Evolutionary conservation across 192 early-diverging fungal species (phyloP), one percentile per base, ranked within the genome.

Genomic region (Coemansia sp.): DNA sequence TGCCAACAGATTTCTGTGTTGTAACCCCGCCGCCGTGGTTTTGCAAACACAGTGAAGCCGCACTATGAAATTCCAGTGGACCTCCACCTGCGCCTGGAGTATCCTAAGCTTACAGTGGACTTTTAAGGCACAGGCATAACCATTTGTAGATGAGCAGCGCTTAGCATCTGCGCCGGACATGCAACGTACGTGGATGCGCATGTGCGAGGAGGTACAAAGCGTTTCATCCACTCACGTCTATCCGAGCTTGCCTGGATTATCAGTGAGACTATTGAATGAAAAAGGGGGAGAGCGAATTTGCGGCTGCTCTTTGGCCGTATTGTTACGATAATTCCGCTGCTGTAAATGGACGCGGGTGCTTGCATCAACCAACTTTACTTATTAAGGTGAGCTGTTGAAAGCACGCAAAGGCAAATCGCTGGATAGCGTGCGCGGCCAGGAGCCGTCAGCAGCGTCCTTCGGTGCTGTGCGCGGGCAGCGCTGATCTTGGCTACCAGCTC

Each of bases 311-410:
- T 50, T 14, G 29, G n/a, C 14, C 48, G 28, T 50, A 50, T 50
- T 50, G 48, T 50, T 50, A 17, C 21, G 43, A 50, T 50, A 50
- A 32, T 50, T 50, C 48, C 48, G 26, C 29, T 5, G 17, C 30
- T 50, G 48, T 29, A 50, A 50, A 50, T 34, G 20, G 14, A 26
- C 2, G 20, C 15, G 32, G 14, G 8, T n/a, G 15, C 20, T 10
- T 50, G 48, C 48, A 50, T 50, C 5, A 11, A 5, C 8, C 30
- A 32, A 17, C 19, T 50, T 17, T 1, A 50, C 31, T 10, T 32
- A 17, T 0, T n/a, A n/a, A n/a, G n/a, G n/a, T n/a, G n/a, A n/a
- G n/a, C n/a, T n/a, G n/a, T n/a, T n/a, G n/a, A n/a, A n/a, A n/a
- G n/a, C n/a, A n/a, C n/a, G 15, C 38, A 39, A 39, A 39, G 15